Evolutionary conservation across 345 rosid genomes (phyloP).

Genomic region (Microcos paniculata): DNA sequence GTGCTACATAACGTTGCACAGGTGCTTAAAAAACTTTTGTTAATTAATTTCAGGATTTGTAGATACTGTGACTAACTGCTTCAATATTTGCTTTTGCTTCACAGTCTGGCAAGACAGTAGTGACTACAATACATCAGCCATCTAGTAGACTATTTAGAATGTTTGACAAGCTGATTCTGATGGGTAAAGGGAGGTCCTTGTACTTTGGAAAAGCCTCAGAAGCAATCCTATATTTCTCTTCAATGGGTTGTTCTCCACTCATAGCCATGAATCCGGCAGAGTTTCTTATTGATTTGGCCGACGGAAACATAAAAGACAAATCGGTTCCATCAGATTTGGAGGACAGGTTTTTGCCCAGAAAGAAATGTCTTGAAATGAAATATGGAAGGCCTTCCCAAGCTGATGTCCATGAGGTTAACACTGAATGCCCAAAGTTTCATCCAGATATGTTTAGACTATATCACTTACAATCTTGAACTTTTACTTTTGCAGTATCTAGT

Average conservation of each 20-base stretch:
- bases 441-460: background rate
- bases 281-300: constrained; percentile 35
- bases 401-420: constrained; percentile 27
- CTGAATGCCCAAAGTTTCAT: background rate
- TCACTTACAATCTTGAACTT: background rate
- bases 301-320: constrained; percentile 30
- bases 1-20: constrained; percentile 25
- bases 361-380: background rate
- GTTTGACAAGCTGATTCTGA: constrained; percentile 34
- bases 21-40: constrained; percentile 13
- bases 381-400: constrained; percentile 5
- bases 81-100: background rate
- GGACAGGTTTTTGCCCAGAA: constrained; percentile 9
- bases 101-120: constrained; percentile 30
- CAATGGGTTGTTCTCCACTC: constrained; percentile 32
- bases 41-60: background rate
- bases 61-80: background rate
- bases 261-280: constrained; percentile 40
- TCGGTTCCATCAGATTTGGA: constrained; percentile 28
- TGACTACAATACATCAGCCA: constrained; percentile 40
- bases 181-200: constrained; percentile 26
- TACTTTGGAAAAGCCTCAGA: constrained; percentile 34
- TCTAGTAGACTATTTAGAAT: constrained; percentile 29
- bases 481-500: constrained; percentile 18
- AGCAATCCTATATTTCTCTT: constrained; percentile 34